phyloP scores from a whole-genome alignment of 1,284 basidiomycete genomes.

The Dichomitus squalens region DNA sequence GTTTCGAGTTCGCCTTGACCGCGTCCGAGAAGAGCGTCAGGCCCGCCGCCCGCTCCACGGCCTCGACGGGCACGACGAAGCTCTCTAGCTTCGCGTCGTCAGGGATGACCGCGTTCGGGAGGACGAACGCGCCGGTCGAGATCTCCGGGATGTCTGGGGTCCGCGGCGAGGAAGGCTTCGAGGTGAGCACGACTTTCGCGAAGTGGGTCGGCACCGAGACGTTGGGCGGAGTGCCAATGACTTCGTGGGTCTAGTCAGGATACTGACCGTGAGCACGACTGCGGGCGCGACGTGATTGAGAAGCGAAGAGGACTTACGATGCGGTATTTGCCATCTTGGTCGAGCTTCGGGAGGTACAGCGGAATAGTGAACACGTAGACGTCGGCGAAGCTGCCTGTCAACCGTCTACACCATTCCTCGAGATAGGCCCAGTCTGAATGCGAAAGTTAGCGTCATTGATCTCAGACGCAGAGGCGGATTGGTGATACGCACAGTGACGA shows the following conservation, averaged over 20 bases:
- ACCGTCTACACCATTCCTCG: conserved; percentile 92
- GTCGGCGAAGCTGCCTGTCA: conserved; percentile 87
- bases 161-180: conserved; percentile 72
- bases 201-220: conserved; percentile 97
- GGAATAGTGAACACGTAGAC: conserved; percentile 98
- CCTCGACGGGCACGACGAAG: conserved; percentile 87
- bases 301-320: conserved; percentile 62
- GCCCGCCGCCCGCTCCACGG: conserved; percentile 91
- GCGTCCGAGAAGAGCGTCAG: conserved; percentile 87
- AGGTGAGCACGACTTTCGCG: conserved; percentile 91
- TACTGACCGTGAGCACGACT: neutral
- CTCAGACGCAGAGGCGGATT: neutral
- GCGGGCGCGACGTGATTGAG: neutral
- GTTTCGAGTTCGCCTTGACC: conserved; percentile 79
- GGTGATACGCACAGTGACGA: conserved; percentile 77
- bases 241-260: conserved; percentile 75
- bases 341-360: conserved; percentile 89
- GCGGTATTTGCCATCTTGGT: conserved; percentile 90
- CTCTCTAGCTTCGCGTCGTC: conserved; percentile 79
- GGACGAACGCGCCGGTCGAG: conserved; percentile 89
- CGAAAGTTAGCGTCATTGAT: neutral
- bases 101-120: conserved; percentile 89
- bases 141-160: conserved; percentile 76
- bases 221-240: conserved; percentile 91
- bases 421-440: conserved; percentile 90